A percentile compares a stretch with the other conserved stretches of the same genome.
These are phyloP conservation scores for Lignosus rhinocerotis DNA, from an alignment of 1,284 basidiomycete genomes.

Conservation along the genomic window DNA sequence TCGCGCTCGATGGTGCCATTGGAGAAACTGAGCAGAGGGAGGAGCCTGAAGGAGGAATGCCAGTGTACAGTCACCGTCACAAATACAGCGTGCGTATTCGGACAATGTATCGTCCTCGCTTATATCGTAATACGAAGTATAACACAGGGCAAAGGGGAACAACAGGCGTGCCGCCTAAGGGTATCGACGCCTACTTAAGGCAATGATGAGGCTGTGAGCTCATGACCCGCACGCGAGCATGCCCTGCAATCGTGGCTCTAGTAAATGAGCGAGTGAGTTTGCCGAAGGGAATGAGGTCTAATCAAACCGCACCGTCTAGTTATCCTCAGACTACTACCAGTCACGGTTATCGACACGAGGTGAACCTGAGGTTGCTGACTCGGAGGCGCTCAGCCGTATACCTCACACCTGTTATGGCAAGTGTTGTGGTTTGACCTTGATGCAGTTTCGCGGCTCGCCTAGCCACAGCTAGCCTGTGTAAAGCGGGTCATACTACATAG, in stretches of 20 bases:
- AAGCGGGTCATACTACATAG: too few species aligned
- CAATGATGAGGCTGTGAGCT: conserved; percentile 14
- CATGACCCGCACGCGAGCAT: conserved; percentile 13
- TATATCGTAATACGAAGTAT: conserved; percentile 7
- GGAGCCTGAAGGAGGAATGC: neutral
- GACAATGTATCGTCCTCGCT: conserved; percentile 1
- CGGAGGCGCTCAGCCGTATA: neutral
- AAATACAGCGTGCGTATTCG: neutral
- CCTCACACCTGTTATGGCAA: conserved; percentile 10
- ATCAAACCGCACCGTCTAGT: neutral
- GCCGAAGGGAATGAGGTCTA: conserved; percentile 2
- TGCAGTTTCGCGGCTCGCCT: too few species aligned
- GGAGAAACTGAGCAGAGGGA: neutral
- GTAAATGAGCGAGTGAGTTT: conserved; percentile 2
- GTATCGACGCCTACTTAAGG: conserved; percentile 9
- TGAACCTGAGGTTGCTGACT: neutral
- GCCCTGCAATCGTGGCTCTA: neutral
- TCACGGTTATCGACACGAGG: neutral
- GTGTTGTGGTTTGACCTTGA: conserved; percentile 9
- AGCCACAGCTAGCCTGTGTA: too few species aligned
- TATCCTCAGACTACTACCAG: neutral
- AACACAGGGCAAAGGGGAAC: conserved; percentile 26
- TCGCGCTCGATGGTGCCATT: neutral
- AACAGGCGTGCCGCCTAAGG: conserved; percentile 12
- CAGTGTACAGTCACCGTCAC: neutral